Evolutionary conservation across 1,284 basidiomycete species (phyloP), one percentile per base, ranked within the genome.

Genomic region (Ganoderma sp.): DNA sequence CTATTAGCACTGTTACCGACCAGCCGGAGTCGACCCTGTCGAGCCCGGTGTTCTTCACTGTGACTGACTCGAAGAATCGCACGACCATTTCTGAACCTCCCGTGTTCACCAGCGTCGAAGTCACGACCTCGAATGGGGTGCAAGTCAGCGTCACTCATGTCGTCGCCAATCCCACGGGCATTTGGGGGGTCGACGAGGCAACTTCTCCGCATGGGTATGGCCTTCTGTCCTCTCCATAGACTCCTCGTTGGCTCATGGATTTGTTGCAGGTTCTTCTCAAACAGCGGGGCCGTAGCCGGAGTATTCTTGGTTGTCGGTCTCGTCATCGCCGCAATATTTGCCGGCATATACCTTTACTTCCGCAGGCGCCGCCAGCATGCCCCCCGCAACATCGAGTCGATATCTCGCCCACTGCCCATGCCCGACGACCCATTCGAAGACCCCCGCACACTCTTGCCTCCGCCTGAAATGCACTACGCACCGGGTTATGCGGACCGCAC

Each of bases 301-400:
- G 83, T 87, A 19, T 90, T 90, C 75, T 78, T 86, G 7, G 84
- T 81, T 22, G 80, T 86, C 39, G 88, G 85, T 8, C 78, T 83
- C 17, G 71, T 82, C 43, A 74, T 81, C 19, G 77, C 81, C 7
- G 78, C 79, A 3, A 48, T 84, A 41, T 39, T n/a, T 1, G 67
- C 81, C 5, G 74, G 78, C 10, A 81, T 78, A 32, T 61, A 82
- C 39, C 73, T 83, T 54, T 78, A 81, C 64, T 76, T 79, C 68
- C 81, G 82, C 68, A 78, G 78, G 41, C 82, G 81, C 63, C 80
- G 78, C 39, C 73, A 68, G 61, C 80, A 78, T 48, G 70, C 63
- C 73, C 78, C 73, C 74, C 79, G 63, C 75, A 71, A 69, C 63
- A 66, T 73, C 60, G 78, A 68, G 74, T 68, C 77, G 52, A 82